Evolutionary conservation across 495 filamentous ascomycete genomes (phyloP).

Genomic region (Daldinia caldariorum): DNA sequence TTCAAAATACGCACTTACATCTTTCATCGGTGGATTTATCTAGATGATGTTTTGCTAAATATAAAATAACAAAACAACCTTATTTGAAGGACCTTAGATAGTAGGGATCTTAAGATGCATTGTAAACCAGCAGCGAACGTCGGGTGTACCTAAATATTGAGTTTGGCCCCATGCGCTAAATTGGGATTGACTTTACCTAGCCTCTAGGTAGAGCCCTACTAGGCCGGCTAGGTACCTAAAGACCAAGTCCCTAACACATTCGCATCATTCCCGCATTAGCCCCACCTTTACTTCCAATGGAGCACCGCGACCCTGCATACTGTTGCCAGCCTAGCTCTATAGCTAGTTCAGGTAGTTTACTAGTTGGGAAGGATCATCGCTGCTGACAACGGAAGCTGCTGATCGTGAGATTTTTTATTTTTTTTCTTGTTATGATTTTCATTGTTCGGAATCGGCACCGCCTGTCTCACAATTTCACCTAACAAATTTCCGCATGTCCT

Average conservation of each 20-base stretch:
- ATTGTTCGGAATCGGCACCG: constrained; percentile 43
- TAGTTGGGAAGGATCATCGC: constrained; percentile 28
- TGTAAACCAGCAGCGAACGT: background rate
- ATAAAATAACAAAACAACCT: background rate
- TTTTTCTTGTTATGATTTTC: constrained; percentile 23
- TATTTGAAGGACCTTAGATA: background rate
- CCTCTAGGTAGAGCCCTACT: too few species aligned
- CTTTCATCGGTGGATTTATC: too few species aligned
- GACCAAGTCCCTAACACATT: constrained; percentile 20
- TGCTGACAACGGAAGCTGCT: constrained; percentile 41
- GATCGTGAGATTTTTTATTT: constrained; percentile 36
- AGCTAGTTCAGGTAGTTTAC: background rate
- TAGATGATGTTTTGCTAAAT: background rate
- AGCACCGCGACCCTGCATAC: constrained; percentile 21
- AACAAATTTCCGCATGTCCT: constrained; percentile 7
- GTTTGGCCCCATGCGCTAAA: constrained; percentile 22
- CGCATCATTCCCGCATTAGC: constrained; percentile 9
- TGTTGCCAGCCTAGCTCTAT: constrained; percentile 4
- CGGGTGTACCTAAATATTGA: background rate
- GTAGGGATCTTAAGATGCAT: background rate
- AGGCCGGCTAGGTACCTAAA: too few species aligned
- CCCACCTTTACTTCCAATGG: constrained; percentile 25
- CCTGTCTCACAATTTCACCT: constrained; percentile 39
- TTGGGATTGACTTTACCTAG: constrained; percentile 25
- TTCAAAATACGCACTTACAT: too few species aligned